These are phyloP conservation scores for Zygnema cylindricum DNA, from an alignment of 139 green algal species.

Conservation along the genomic window DNA sequence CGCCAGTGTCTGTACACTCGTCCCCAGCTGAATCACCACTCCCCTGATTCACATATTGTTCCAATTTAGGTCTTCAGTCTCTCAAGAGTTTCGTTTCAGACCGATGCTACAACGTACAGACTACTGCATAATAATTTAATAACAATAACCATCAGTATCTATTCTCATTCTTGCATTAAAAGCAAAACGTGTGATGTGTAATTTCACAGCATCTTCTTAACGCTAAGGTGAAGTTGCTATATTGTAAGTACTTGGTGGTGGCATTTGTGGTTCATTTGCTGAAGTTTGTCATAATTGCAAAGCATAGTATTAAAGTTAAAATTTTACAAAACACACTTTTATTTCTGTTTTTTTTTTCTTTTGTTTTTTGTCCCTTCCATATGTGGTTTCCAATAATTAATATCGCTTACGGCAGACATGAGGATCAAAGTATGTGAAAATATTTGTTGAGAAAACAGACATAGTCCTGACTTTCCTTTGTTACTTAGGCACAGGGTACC, in stretches of 20 bases:
- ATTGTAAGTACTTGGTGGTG: not conserved
- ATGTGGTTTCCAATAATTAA: not conserved
- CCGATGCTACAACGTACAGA: no score
- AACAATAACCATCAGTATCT: not conserved
- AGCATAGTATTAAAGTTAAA: not conserved
- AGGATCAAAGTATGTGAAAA: not conserved
- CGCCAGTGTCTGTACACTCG: no score
- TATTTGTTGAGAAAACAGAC: not conserved
- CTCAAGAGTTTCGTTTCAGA: no score
- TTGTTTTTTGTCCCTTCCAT: no score
- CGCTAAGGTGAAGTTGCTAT: not conserved
- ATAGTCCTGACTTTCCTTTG: not conserved
- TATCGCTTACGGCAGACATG: not conserved
- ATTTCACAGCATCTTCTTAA: not conserved
- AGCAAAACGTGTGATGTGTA: not conserved
- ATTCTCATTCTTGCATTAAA: not conserved
- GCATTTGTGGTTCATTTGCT: not conserved
- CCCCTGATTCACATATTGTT: no score
- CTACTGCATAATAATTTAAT: no score
- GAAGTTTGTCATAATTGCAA: not conserved
- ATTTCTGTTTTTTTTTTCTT: not conserved
- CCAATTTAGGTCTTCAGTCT: no score
- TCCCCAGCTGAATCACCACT: no score
- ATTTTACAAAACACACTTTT: slow-evolving; percentile 2
- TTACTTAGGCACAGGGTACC: not conserved